These are phyloP conservation scores for Mycena olivaceomarginata DNA, from an alignment of 768 basidiomycete species.

Conservation along the genomic window DNA sequence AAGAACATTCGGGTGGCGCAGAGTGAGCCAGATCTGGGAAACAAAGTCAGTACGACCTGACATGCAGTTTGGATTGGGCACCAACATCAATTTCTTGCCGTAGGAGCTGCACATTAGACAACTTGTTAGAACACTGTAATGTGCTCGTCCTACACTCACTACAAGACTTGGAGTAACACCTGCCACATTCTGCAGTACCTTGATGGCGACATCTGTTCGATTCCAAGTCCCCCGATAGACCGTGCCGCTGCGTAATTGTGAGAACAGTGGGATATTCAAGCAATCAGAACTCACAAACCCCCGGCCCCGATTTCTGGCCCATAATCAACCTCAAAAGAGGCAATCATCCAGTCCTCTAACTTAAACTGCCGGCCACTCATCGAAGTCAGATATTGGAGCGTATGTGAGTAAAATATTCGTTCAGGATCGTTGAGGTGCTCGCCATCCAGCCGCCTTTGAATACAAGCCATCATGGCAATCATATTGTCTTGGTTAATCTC, in stretches of 20 bases:
- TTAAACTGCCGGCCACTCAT: background rate
- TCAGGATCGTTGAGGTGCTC: background rate
- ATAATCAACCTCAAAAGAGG: background rate
- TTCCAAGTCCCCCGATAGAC: slow-evolving; percentile 8
- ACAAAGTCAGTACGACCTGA: background rate
- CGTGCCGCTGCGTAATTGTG: background rate
- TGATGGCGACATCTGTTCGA: slow-evolving; percentile 1
- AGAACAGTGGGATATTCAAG: background rate
- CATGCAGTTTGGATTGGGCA: background rate
- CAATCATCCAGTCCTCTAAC: slow-evolving; percentile 11
- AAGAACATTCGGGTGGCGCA: slow-evolving; percentile 1
- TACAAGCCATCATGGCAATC: slow-evolving; percentile 17
- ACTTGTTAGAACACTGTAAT: background rate
- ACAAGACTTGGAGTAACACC: background rate
- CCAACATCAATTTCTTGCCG: background rate
- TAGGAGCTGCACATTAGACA: background rate
- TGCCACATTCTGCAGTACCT: background rate
- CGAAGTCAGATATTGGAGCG: slow-evolving; percentile 15
- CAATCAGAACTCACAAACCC: slow-evolving; percentile 6
- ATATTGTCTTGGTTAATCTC: background rate
- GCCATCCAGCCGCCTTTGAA: background rate
- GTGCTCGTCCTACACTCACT: background rate
- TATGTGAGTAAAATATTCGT: slow-evolving; percentile 18
- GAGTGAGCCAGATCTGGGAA: slow-evolving; percentile 2
- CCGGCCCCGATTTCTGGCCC: background rate